Evolutionary conservation across 441 rosid species (phyloP).

Genomic region (Euphorbia celastroides): DNA sequence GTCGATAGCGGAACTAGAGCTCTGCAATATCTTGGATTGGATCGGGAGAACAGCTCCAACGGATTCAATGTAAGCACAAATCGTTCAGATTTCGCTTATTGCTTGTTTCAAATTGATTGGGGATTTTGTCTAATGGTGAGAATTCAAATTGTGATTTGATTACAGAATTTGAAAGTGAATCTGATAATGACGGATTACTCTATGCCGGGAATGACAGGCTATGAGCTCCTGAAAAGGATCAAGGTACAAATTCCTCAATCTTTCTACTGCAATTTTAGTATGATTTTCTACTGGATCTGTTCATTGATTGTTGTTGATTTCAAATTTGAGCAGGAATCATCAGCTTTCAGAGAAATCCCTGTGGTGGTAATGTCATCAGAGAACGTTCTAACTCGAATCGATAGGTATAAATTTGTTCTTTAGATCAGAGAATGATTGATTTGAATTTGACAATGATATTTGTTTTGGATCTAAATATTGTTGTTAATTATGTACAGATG

Average conservation of each 20-base stretch:
- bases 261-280: neutral
- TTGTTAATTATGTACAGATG: conserved; percentile 36
- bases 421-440: neutral
- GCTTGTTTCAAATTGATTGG: conserved; percentile 8
- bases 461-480: neutral
- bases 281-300: too few relatives aligned
- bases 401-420: conserved; percentile 33
- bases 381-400: conserved; percentile 63
- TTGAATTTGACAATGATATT: neutral
- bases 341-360: conserved; percentile 68
- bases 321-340: conserved; percentile 52
- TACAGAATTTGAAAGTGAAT: conserved; percentile 79
- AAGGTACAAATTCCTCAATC: conserved; percentile 37
- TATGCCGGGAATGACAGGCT: conserved; percentile 95
- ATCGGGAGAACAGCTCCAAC: conserved; percentile 52
- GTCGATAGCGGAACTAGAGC: conserved; percentile 91
- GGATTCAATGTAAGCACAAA: conserved; percentile 46
- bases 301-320: conserved; percentile 5
- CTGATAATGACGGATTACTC: conserved; percentile 93
- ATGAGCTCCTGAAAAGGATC: conserved; percentile 85
- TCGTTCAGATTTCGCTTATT: neutral
- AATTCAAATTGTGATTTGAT: neutral
- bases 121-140: neutral
- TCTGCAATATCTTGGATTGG: conserved; percentile 89
- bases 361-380: conserved; percentile 97